Conservation (phyloP, 257 asterid species). For the Nicotiana knightiana region DNA sequence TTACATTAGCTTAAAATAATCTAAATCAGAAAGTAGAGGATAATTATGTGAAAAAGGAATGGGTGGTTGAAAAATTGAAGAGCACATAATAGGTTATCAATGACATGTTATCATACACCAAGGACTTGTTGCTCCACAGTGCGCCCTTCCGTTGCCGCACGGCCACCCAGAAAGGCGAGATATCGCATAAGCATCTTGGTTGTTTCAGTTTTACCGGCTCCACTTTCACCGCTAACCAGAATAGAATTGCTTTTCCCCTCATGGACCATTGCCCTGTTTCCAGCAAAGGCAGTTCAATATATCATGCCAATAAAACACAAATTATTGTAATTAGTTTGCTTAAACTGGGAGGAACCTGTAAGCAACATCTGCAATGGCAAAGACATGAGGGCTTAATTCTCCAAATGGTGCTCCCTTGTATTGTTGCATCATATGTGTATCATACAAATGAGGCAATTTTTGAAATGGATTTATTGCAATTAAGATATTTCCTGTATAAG, state of each 20-base stretch:
- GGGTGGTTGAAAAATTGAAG: not conserved
- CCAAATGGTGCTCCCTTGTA: slow-evolving; percentile 96
- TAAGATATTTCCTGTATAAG: slow-evolving; percentile 94
- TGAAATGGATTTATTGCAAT: slow-evolving; percentile 98
- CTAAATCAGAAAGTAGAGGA: slow-evolving; percentile 7
- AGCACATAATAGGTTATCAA: not conserved
- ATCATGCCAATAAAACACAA: slow-evolving; percentile 15
- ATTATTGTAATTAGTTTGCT: slow-evolving; percentile 9
- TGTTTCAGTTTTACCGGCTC: slow-evolving; percentile 99
- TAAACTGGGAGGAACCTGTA: slow-evolving; percentile 58
- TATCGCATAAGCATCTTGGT: slow-evolving; percentile 98
- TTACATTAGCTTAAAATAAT: slow-evolving; percentile 9
- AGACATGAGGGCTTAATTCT: slow-evolving; percentile 93
- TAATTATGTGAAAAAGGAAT: not conserved
- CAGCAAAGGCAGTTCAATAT: slow-evolving; percentile 13
- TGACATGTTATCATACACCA: slow-evolving; percentile 56
- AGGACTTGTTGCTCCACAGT: slow-evolving; percentile 99
- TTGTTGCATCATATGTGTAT: slow-evolving; percentile 94
- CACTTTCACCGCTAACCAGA: slow-evolving; percentile 98
- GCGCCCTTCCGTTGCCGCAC: slow-evolving; percentile 95
- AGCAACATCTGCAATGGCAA: slow-evolving; percentile 98
- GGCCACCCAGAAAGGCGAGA: slow-evolving; percentile 94
- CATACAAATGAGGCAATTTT: slow-evolving; percentile 82
- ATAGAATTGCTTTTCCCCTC: slow-evolving; percentile 93
- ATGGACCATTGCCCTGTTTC: slow-evolving; percentile 82